Evolutionary conservation across 1,139 yeast genomes (phyloP), one percentile per base, ranked within the genome.

Genomic region (Debaryomycetaceae sp.): DNA sequence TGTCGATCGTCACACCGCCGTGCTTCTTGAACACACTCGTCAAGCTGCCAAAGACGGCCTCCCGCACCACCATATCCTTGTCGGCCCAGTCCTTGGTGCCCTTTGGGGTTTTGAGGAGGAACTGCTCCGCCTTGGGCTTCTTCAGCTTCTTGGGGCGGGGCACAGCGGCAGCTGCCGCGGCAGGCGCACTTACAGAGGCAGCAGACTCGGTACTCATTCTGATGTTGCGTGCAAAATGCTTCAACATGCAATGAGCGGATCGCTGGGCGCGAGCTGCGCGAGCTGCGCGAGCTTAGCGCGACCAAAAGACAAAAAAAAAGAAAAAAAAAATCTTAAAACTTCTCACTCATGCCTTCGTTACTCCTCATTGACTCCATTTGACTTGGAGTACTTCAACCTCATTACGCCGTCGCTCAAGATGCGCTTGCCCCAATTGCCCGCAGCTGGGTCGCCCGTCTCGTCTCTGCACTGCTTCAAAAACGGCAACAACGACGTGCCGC

Each of bases 11-110:
- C 23, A 88, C 95, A 58, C 94, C 98, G 41, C 98, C 98, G 57
- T 91, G 98, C 49, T 88, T 82, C 61, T 88, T 83, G 71, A 91
- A 91, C 35, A 89, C 61, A 2, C 65, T 52, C 22, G 89, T 75
- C 42, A 91, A 62, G 11, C 86, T 75, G 32, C 68, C 65, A 53
- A 91, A 91, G 40, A 91, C 75, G 27, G 84, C 93, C 48, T 85
- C 91, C 56, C 98, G 78, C 46, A 91, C 75, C 28, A 86, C 82
- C 97, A 91, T 91, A 56, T 91, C 98, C 56, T 83, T 83, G 47
- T 91, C 98, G 43, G 95, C 83, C 98, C 98, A 91, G 58, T 91
- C 98, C 55, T 84, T 84, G 46, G 98, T 91, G 43, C 98, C 98
- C 58, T 89, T 91, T 34, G 98, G 97, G 28, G 95, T 86, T 59